A percentile compares a stretch with the other conserved stretches of the same genome.
Conservation (phyloP, 2,329 filamentous ascomycete genomes). For the Nothopassalora personata region DNA sequence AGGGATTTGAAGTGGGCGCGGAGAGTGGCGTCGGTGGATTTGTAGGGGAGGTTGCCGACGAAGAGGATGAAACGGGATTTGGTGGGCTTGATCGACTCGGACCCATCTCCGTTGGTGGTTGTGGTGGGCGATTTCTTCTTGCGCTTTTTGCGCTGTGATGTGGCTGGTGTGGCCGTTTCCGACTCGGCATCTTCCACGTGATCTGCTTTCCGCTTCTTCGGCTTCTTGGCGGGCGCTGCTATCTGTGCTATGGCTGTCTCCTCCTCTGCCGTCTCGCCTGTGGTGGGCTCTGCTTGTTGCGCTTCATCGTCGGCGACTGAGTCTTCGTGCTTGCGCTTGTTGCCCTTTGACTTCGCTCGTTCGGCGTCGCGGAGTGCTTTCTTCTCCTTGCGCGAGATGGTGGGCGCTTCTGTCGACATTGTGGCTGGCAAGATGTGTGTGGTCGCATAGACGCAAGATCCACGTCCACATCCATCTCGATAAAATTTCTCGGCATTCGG, state of each 20-base stretch:
- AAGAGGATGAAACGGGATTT: slow-evolving; percentile 69
- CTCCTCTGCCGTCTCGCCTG: slow-evolving; percentile 8
- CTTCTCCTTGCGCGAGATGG: slow-evolving; percentile 31
- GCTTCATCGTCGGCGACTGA: slow-evolving; percentile 18
- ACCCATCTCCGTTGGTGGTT: not conserved
- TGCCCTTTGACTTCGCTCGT: slow-evolving; percentile 28
- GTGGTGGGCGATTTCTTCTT: slow-evolving; percentile 15
- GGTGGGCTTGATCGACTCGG: slow-evolving; percentile 27
- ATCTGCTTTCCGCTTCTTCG: slow-evolving; percentile 11
- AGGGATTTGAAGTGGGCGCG: slow-evolving; percentile 72
- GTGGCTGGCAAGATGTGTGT: not conserved
- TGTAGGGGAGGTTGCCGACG: slow-evolving; percentile 85
- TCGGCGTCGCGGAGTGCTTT: slow-evolving; percentile 34
- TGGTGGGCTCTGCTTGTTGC: not conserved
- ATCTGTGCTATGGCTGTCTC: slow-evolving; percentile 1
- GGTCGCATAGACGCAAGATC: not conserved
- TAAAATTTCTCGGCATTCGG: not conserved
- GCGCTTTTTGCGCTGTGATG: slow-evolving; percentile 13
- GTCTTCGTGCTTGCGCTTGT: slow-evolving; percentile 31
- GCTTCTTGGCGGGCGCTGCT: slow-evolving; percentile 22
- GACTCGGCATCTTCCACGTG: not conserved
- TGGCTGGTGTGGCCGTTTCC: not conserved
- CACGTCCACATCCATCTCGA: too few species aligned
- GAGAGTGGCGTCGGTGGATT: slow-evolving; percentile 65
- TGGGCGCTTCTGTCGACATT: slow-evolving; percentile 26